phyloP scores from a whole-genome alignment of 805 yeast genomes.

The Nakazawaea wickerhamii region DNA sequence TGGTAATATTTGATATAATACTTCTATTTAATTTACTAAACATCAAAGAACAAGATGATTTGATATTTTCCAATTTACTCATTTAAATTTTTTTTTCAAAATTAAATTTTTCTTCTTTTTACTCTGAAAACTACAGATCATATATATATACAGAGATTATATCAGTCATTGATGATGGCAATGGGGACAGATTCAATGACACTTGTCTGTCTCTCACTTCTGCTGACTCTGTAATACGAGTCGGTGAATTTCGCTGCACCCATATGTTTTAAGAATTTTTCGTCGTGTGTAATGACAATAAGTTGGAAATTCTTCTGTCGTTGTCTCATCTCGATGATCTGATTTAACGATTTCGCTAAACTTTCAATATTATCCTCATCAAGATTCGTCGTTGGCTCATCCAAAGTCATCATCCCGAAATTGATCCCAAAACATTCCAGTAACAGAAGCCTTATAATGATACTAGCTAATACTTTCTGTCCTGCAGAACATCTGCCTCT shows the following conservation, averaged over 20 bases:
- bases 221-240: constrained; percentile 73
- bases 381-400: constrained; percentile 95
- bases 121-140: too few species aligned
- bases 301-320: constrained; percentile 86
- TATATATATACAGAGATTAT: background rate
- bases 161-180: constrained; percentile 8
- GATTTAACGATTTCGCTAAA: constrained; percentile 72
- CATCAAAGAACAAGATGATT: too few species aligned
- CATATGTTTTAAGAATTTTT: constrained; percentile 79
- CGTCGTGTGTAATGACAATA: constrained; percentile 95
- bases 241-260: constrained; percentile 82
- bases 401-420: constrained; percentile 94
- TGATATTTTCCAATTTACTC: too few species aligned
- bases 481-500: constrained; percentile 98
- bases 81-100: too few species aligned
- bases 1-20: too few species aligned
- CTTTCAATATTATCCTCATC: constrained; percentile 88
- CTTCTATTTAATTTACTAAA: too few species aligned
- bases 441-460: constrained; percentile 82
- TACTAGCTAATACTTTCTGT: constrained; percentile 89
- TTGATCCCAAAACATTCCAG: constrained; percentile 94
- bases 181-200: constrained; percentile 37
- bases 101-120: background rate
- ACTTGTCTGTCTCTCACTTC: constrained; percentile 80
- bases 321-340: constrained; percentile 68